Conservation (phyloP, 2,329 filamentous ascomycete genomes). For the Stachybotrys chartarum region DNA sequence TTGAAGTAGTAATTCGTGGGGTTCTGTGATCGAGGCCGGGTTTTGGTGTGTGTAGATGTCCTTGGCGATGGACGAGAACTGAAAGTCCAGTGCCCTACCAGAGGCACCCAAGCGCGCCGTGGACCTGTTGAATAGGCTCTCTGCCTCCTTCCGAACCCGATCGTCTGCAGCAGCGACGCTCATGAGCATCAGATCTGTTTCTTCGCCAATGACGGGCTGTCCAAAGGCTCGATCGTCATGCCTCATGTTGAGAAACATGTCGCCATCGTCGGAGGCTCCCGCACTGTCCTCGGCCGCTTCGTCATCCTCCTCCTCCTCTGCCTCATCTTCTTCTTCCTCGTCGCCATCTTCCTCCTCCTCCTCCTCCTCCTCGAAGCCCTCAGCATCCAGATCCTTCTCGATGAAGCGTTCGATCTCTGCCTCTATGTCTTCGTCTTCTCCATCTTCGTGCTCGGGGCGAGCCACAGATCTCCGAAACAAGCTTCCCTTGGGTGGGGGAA, state of each 20-base stretch:
- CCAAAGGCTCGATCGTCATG: constrained; percentile 31
- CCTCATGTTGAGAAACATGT: constrained; percentile 44
- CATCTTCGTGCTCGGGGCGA: constrained; percentile 11
- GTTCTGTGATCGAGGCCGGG: constrained; percentile 57
- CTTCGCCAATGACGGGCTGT: constrained; percentile 32
- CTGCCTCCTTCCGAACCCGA: constrained; percentile 46
- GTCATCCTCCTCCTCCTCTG: constrained; percentile 32
- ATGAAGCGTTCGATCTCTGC: constrained; percentile 28
- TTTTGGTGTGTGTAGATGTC: constrained; percentile 53
- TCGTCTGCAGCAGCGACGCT: constrained; percentile 47
- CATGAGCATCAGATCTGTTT: constrained; percentile 47
- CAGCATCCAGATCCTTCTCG: constrained; percentile 26
- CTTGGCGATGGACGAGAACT: constrained; percentile 65
- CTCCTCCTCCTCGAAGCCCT: constrained; percentile 29
- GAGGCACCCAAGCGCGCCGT: constrained; percentile 34
- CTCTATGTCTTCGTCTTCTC: constrained; percentile 22
- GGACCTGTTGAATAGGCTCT: constrained; percentile 48
- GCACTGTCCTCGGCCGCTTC: constrained; percentile 30
- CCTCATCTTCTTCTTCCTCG: constrained; percentile 22
- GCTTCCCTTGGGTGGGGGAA: constrained; percentile 21
- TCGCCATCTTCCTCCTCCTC: constrained; percentile 31
- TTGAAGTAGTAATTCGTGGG: constrained; percentile 62
- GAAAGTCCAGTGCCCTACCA: constrained; percentile 47
- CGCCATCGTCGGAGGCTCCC: constrained; percentile 33
- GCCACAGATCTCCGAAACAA: constrained; percentile 22